Conservation (phyloP, 148 eudicot genomes). For the Agrostemma githago region DNA sequence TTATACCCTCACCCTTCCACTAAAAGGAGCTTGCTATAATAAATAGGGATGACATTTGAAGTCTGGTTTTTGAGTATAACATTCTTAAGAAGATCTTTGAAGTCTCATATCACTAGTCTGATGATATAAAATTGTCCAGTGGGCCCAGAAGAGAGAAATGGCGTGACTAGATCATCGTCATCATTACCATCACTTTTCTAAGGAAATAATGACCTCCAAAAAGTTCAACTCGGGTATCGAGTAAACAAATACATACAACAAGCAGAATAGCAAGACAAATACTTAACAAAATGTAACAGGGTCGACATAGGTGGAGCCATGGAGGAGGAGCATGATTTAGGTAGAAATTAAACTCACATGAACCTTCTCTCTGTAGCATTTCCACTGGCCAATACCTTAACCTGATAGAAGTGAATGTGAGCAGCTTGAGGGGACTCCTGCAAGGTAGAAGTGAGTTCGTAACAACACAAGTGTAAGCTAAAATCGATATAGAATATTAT, state of each 20-base stretch:
- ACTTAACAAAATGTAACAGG: not conserved
- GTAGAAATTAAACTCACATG: slow-evolving; percentile 42
- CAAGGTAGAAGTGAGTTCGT: slow-evolving; percentile 14
- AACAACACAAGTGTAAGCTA: slow-evolving; percentile 6
- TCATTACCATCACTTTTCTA: not conserved
- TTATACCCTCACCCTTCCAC: not conserved
- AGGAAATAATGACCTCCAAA: not conserved
- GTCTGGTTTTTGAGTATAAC: not conserved
- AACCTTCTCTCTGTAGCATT: slow-evolving; percentile 95
- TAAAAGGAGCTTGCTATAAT: not conserved
- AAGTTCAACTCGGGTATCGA: not conserved
- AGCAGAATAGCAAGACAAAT: not conserved
- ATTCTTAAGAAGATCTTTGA: not conserved
- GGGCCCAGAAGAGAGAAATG: not conserved
- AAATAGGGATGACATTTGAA: not conserved
- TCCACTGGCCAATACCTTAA: slow-evolving; percentile 96
- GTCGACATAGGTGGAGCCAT: not conserved
- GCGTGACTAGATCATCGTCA: not conserved
- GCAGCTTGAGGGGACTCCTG: slow-evolving; percentile 99
- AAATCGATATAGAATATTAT: not conserved
- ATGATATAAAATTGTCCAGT: not conserved
- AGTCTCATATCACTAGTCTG: not conserved
- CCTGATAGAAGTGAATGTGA: too few relatives aligned
- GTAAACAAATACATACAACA: not conserved
- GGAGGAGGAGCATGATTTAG: not conserved